Conservation (phyloP, 2,329 filamentous ascomycete species). For the Laburnicola sp. region DNA sequence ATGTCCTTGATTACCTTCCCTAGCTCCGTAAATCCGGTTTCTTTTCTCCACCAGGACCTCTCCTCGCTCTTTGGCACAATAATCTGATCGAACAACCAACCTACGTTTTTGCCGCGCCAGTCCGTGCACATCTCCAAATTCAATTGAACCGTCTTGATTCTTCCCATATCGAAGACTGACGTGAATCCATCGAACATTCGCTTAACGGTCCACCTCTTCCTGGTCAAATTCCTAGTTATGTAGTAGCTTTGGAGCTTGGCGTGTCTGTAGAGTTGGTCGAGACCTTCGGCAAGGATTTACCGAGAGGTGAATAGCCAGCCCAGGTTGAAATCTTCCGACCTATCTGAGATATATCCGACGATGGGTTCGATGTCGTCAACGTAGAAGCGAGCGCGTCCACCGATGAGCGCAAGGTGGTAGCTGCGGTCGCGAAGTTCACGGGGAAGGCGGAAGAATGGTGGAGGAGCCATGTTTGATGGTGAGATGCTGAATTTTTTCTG, state of each 20-base stretch:
- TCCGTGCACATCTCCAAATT: neutral
- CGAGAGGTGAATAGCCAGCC: constrained; percentile 4
- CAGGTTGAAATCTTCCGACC: neutral
- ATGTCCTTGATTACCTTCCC: neutral
- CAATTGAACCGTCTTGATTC: neutral
- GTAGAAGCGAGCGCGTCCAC: neutral
- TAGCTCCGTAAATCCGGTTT: neutral
- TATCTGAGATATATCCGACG: neutral
- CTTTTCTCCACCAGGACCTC: neutral
- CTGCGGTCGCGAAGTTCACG: neutral
- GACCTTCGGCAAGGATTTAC: constrained; percentile 2
- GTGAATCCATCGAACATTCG: constrained; percentile 2
- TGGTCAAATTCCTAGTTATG: neutral
- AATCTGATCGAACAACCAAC: neutral
- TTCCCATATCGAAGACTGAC: neutral
- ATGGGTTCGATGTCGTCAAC: neutral
- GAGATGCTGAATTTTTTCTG: too few relatives aligned
- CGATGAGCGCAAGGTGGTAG: constrained; percentile 5
- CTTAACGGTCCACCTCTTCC: neutral
- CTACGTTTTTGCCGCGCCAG: neutral
- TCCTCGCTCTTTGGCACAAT: constrained; percentile 1
- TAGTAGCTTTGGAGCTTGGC: neutral
- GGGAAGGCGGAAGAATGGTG: neutral
- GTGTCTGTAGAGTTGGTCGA: constrained; percentile 6
- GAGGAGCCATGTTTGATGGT: too few relatives aligned